Base-by-base conservation (phyloP, 352 stramenopile genomes). In the Synura sp. region DNA sequence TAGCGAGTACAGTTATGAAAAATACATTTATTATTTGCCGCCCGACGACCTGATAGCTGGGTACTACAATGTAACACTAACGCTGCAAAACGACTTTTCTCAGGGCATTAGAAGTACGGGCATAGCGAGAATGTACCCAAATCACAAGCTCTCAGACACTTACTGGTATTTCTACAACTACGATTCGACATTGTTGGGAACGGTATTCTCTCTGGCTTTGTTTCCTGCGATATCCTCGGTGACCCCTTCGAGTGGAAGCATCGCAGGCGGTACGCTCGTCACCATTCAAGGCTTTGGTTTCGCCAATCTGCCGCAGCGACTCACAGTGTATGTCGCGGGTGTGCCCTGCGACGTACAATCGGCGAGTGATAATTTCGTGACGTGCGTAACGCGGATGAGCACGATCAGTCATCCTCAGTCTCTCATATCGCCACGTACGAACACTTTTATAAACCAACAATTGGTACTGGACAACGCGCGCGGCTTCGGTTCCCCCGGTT, bases 41-140 rank as follows among this genome's bases (percentile, higher is more conserved):
- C 60, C 60, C 12, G 31, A 5, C 2, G 60, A 75, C 49, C 4
- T 44, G 5, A 3, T 34, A n/a, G 60, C 32, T 31, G 60, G 60
- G 1, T 75, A 31, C 49, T 75, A 75, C 22, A 75, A 75, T 22
- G 9, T 75, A n/a, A 44, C 60, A 31, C 33, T 75, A 3, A 44
- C 7, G 17, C 1, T 34, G 7, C 31, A 53, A 42, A 15, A 42
- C 33, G 32, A 42, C 33, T n/a, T n/a, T 15, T 2, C 1, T n/a
- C 2, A 3, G 22, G 32, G 60, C 33, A 49, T n/a, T 3, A 32
- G 3, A 12, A 17, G 32, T 7, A 49, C 60, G 1, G 60, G 60
- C 4, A 7, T 29, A 31, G 60, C 60, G 7, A 27, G 34, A 49
- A 44, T 75, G 31, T 75, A 49, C 36, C 29, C 57, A 7, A 14